Evolutionary conservation across 148 eudicot species (phyloP), one percentile per base, ranked within the genome.

Genomic region (Camellia japonica): DNA sequence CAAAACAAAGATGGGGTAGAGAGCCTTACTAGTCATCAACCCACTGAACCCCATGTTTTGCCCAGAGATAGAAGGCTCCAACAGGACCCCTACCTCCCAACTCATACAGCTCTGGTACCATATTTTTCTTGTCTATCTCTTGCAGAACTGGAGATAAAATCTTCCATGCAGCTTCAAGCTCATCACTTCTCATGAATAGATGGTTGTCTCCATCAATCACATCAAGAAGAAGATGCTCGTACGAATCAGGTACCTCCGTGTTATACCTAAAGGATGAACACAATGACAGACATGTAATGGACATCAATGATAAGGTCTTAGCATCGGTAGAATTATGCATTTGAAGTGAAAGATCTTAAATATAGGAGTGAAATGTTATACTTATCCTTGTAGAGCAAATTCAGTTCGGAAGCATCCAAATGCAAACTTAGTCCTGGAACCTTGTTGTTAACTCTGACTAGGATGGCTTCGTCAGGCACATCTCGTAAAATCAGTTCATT

Each of bases 161-260:
- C 52, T 67, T 76, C 86, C 87, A 78, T 9, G 80, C 87, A 67
- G 86, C 87, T 30, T 83, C 83, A 20, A 83, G 79, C 84, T 87
- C 90, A 60, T 87, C 87, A 47, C 87, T 85, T 61, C 87, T 80
- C 81, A 87, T 78, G 77, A 87, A 87, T 55, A 82, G 74, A 73
- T 77, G 83, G 58, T 79, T 83, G 79, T 87, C 90, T 83, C 84
- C 88, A n/a, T 87, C 86, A 47, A 87, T 73, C 1, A 81, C 86
- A 73, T 83, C 84, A 19, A 83, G 81, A 49, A 83, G 81, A 46
- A 87, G 86, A 67, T 78, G 81, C 83, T 85, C 88, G 0, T 83
- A 85, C 16, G 87, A 83, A 80, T 83, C 87, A 47, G 86, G 87
- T 78, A 75, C 80, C 77, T 87, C 88, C 18, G 16, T 18, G 1